These are phyloP conservation scores for Pelargonium myrrhifolium DNA, from an alignment of 441 rosid species.

Conservation along the genomic window DNA sequence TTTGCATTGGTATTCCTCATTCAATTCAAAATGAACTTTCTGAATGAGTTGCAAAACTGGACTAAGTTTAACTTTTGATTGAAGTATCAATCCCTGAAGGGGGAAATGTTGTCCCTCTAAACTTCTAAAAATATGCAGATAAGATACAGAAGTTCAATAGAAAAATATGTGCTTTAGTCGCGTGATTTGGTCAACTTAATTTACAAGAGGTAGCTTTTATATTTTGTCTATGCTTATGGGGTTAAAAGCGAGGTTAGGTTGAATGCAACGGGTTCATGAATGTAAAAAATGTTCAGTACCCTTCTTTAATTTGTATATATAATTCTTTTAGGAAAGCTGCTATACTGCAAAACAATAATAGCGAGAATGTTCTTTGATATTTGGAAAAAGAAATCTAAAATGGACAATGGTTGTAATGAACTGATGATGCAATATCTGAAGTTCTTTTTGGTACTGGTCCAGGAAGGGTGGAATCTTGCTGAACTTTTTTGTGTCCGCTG, in stretches of 20 bases:
- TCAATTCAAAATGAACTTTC: background rate
- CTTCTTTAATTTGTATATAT: too few relatives aligned
- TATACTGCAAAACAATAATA: background rate
- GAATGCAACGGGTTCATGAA: background rate
- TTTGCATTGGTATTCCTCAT: conserved; percentile 66
- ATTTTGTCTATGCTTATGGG: background rate
- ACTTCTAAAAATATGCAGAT: background rate
- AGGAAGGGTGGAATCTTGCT: conserved; percentile 98
- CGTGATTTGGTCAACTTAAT: background rate
- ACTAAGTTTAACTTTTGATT: conserved; percentile 5
- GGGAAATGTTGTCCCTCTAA: background rate
- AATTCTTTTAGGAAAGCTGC: background rate
- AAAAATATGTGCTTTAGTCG: background rate
- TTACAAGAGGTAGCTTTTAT: background rate
- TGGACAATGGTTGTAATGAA: background rate
- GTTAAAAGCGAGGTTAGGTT: background rate
- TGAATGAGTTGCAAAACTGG: conserved; percentile 7
- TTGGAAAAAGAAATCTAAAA: conserved; percentile 4
- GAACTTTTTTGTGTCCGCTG: conserved; percentile 66
- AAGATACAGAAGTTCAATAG: background rate
- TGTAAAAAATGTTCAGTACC: background rate
- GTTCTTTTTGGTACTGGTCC: conserved; percentile 17
- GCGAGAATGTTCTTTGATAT: background rate
- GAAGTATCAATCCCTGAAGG: conserved; percentile 3
- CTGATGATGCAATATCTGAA: conserved; percentile 6